Conservation (phyloP, 106 monocot species). For the Phalaenopsis aphrodite region DNA sequence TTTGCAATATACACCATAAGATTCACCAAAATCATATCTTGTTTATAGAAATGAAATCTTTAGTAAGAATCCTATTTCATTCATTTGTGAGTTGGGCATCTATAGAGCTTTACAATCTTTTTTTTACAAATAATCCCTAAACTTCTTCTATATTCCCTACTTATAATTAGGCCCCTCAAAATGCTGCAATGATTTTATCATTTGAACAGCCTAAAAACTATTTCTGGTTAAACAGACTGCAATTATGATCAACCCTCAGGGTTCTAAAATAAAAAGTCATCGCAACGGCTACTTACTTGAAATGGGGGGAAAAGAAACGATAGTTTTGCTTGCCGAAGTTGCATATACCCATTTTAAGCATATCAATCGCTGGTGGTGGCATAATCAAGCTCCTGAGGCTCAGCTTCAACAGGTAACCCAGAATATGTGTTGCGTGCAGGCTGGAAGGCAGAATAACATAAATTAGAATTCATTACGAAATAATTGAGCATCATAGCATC, state of each 20-base stretch:
- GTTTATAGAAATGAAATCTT: too few species aligned
- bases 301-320: not conserved
- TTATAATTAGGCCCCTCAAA: too few species aligned
- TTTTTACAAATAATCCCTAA: too few species aligned
- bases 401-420: constrained; percentile 4
- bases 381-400: not conserved
- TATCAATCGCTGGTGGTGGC: not conserved
- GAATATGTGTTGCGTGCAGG: not conserved
- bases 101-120: too few species aligned
- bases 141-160: too few species aligned
- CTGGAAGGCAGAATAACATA: not conserved
- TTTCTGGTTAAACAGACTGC: too few species aligned
- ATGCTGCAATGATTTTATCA: too few species aligned
- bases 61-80: too few species aligned
- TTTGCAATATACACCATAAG: too few species aligned
- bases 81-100: too few species aligned
- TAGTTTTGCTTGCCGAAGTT: not conserved
- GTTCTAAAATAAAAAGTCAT: not conserved
- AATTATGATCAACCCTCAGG: not conserved
- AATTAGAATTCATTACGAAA: not conserved
- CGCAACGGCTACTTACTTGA: not conserved
- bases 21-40: too few species aligned
- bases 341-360: not conserved
- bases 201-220: too few species aligned
- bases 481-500: not conserved